Percentiles rank a stretch among this genome's conserved stretches.
Conservation (phyloP, 164 flowering plant species). For the Vitis rotundifolia region DNA sequence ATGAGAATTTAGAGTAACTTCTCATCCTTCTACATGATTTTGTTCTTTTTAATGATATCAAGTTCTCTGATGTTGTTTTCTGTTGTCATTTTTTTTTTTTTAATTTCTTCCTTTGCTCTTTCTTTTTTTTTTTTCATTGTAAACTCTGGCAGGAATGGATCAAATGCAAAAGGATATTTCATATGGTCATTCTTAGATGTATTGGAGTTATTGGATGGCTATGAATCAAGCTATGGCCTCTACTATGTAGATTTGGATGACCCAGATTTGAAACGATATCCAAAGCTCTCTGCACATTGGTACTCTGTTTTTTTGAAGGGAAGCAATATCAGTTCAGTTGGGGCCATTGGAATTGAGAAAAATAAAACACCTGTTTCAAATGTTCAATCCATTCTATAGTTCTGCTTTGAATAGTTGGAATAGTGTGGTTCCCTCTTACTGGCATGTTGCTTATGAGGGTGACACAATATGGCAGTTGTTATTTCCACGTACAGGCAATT, state of each 20-base stretch:
- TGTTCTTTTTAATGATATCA: not conserved
- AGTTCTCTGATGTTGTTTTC: not conserved
- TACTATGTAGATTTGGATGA: slow-evolving; percentile 38
- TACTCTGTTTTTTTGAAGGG: slow-evolving; percentile 35
- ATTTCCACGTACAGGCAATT: too few species aligned
- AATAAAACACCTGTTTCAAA: not conserved
- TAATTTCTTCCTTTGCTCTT: too few species aligned
- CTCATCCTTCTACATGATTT: too few species aligned
- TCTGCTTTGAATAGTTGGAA: not conserved
- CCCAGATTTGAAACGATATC: slow-evolving; percentile 32
- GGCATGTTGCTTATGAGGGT: too few species aligned
- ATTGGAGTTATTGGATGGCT: slow-evolving; percentile 45
- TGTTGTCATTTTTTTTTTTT: not conserved
- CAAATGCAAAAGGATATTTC: slow-evolving; percentile 48
- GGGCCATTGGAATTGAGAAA: not conserved
- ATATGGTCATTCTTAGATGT: slow-evolving; percentile 56
- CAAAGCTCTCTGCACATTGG: slow-evolving; percentile 49
- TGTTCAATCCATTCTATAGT: not conserved
- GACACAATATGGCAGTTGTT: too few species aligned
- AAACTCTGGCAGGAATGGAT: slow-evolving; percentile 36
- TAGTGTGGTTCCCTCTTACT: too few species aligned
- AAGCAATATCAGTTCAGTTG: not conserved
- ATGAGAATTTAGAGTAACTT: too few species aligned
- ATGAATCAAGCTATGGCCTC: slow-evolving; percentile 29
- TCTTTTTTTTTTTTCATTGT: not conserved